phyloP scores from a whole-genome alignment of 1,284 basidiomycete genomes.

The Ceratobasidium sp. region DNA sequence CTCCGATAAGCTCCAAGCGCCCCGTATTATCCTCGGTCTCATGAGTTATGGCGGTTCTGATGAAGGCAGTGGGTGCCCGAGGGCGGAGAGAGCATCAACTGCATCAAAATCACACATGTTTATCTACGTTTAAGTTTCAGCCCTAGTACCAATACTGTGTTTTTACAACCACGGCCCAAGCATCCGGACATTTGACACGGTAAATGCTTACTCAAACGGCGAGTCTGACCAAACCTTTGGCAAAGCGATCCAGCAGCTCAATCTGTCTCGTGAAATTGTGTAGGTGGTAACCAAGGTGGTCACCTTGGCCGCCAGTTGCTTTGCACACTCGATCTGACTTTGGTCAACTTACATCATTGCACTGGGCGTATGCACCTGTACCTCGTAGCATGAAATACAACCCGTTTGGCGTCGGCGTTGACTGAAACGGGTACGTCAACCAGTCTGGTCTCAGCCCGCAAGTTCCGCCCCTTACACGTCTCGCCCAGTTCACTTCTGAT shows the following conservation, averaged over 20 bases:
- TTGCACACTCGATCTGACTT: conserved; percentile 44
- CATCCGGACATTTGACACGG: conserved; percentile 78
- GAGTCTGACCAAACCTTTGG: conserved; percentile 79
- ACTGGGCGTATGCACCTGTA: background rate
- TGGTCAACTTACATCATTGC: background rate
- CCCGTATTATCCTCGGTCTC: conserved; percentile 64
- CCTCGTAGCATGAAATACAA: background rate
- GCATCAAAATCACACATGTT: conserved; percentile 67
- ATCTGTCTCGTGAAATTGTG: conserved; percentile 80
- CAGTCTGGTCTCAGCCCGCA: conserved; percentile 60
- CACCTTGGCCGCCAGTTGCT: too few species aligned
- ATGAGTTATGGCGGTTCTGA: conserved; percentile 63
- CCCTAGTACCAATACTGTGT: background rate
- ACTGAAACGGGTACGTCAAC: conserved; percentile 57
- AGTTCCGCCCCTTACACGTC: conserved; percentile 52
- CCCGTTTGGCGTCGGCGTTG: conserved; percentile 46
- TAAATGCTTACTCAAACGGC: conserved; percentile 62
- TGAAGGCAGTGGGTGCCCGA: conserved; percentile 67
- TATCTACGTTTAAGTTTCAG: conserved; percentile 47
- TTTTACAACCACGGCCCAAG: conserved; percentile 64
- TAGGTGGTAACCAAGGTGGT: conserved; percentile 81
- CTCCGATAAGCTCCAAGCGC: conserved; percentile 67
- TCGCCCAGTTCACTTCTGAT: background rate
- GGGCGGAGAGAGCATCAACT: conserved; percentile 69
- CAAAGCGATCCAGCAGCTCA: conserved; percentile 79